A percentile compares a stretch with the other conserved stretches of the same genome.
phyloP scores from a whole-genome alignment of 106 monocot species.

The Allium cepa region DNA sequence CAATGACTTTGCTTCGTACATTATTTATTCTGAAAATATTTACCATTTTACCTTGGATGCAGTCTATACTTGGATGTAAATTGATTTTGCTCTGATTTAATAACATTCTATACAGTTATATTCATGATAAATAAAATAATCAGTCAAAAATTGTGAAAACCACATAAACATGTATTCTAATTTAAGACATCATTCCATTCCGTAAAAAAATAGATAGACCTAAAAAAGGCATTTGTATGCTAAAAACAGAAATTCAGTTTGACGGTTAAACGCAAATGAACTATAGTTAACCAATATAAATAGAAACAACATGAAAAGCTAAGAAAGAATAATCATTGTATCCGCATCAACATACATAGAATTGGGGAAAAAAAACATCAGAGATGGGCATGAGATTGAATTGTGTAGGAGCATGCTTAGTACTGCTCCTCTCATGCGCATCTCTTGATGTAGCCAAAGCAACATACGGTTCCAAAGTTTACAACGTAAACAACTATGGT shows the following conservation, averaged over 20 bases:
- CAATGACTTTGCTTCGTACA: no score
- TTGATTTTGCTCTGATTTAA: no score
- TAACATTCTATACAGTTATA: no score
- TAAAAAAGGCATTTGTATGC: background rate
- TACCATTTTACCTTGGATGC: no score
- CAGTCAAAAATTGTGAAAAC: no score
- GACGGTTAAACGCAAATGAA: background rate
- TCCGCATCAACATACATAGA: no score
- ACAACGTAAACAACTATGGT: conserved; percentile 9
- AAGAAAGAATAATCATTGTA: background rate
- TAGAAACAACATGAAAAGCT: background rate
- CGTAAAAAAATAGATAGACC: background rate
- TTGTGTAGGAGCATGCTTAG: background rate
- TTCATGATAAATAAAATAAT: no score
- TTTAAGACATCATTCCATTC: background rate
- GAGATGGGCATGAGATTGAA: background rate
- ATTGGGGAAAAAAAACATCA: background rate
- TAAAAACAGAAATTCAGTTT: background rate
- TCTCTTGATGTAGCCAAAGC: background rate
- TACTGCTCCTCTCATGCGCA: background rate
- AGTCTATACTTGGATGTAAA: no score
- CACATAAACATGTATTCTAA: background rate
- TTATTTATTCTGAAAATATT: no score
- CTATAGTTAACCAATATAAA: background rate
- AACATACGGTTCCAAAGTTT: background rate